Conservation (phyloP, 2,329 filamentous ascomycete genomes). For the Huntiella omanensis region DNA sequence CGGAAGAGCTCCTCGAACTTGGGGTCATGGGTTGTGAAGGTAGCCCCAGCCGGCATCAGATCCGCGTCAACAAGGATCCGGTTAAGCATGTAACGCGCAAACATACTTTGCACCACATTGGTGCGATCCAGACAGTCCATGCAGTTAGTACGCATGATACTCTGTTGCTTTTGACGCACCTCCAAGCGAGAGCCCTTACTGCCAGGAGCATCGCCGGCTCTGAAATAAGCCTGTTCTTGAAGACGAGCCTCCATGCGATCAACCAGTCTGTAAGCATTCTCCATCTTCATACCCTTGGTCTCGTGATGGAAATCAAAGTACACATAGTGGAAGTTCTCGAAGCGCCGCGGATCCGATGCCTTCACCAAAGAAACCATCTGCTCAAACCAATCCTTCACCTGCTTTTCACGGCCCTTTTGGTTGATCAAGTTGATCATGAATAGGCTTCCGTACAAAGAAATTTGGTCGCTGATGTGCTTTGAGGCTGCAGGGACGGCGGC, state of each 20-base stretch:
- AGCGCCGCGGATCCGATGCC: constrained; percentile 48
- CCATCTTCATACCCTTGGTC: constrained; percentile 87
- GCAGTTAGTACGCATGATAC: constrained; percentile 91
- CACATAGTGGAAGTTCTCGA: constrained; percentile 80
- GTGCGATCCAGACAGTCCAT: constrained; percentile 98
- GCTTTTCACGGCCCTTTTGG: constrained; percentile 76
- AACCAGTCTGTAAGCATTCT: constrained; percentile 72
- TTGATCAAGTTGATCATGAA: constrained; percentile 96
- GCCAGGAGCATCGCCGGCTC: constrained; percentile 68
- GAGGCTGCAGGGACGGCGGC: constrained; percentile 59
- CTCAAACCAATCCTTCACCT: constrained; percentile 86
- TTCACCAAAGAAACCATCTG: constrained; percentile 64
- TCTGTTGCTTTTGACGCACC: constrained; percentile 61
- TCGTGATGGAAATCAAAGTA: constrained; percentile 99
- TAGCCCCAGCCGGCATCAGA: constrained; percentile 55
- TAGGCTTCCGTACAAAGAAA: constrained; percentile 84
- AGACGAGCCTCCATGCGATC: constrained; percentile 64
- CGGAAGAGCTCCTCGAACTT: constrained; percentile 84
- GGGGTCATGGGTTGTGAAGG: constrained; percentile 55
- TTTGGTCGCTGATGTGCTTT: constrained; percentile 86
- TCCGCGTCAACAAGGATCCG: constrained; percentile 76
- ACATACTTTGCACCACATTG: constrained; percentile 95
- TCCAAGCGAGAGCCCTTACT: constrained; percentile 50
- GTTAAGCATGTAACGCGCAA: constrained; percentile 74
- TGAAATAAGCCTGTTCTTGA: constrained; percentile 73